Conservation (phyloP, 1,284 basidiomycete species). For the Leccinum solheimii region DNA sequence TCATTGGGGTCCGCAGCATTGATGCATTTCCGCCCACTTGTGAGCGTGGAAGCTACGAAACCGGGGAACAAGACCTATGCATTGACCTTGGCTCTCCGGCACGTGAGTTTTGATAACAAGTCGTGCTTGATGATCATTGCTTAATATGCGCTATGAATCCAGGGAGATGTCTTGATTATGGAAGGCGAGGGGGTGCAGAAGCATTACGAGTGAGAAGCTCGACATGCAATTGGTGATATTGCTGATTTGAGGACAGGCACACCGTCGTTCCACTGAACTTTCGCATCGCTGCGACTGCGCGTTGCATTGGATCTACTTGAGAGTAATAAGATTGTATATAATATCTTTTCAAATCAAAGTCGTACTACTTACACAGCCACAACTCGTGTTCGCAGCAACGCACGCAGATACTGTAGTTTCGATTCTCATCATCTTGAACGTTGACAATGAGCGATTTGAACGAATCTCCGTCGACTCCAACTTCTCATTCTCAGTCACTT, state of each 20-base stretch:
- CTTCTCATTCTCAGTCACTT: not conserved
- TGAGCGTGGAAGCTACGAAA: conserved; percentile 37
- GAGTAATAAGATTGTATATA: too few species aligned
- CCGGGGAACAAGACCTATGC: conserved; percentile 38
- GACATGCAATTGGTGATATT: not conserved
- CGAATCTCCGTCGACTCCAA: not conserved
- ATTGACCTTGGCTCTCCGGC: conserved; percentile 60
- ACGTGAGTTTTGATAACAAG: conserved; percentile 48
- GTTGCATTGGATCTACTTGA: conserved; percentile 41
- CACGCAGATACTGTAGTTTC: not conserved
- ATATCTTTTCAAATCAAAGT: not conserved
- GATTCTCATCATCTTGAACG: not conserved
- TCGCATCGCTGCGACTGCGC: conserved; percentile 55
- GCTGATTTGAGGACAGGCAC: conserved; percentile 38
- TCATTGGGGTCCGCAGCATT: conserved; percentile 69
- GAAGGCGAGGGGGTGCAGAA: conserved; percentile 65
- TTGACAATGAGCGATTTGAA: conserved; percentile 11
- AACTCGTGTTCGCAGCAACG: conserved; percentile 2
- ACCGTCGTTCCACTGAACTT: conserved; percentile 52
- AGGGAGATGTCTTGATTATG: conserved; percentile 80
- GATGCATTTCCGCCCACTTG: conserved; percentile 68
- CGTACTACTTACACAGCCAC: conserved; percentile 21
- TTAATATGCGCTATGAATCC: conserved; percentile 1
- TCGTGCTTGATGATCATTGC: not conserved
- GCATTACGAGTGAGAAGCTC: conserved; percentile 60